Percentiles rank a stretch among this genome's conserved stretches.
phyloP scores from a whole-genome alignment of 2,329 filamentous ascomycete genomes.

The Thielaviopsis musarum region DNA sequence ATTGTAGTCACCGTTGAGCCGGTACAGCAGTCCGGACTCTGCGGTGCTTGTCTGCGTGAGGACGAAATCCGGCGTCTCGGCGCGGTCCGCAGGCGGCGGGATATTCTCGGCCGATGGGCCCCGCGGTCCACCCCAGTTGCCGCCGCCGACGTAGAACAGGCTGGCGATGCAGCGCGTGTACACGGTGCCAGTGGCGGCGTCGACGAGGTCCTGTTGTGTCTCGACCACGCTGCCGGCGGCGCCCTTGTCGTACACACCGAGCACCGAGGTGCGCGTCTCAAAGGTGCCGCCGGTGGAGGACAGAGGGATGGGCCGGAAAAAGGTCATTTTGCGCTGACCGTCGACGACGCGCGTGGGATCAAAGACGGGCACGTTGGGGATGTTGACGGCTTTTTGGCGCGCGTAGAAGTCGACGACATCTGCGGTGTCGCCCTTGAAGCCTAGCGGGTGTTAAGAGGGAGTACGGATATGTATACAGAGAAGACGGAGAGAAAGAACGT shows the following conservation, averaged over 20 bases:
- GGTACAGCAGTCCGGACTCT: conserved; percentile 62
- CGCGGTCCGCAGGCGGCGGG: conserved; percentile 55
- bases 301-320: conserved; percentile 59
- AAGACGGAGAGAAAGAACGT: conserved; percentile 18
- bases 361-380: conserved; percentile 61
- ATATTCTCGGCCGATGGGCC: conserved; percentile 66
- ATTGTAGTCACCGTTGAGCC: conserved; percentile 88
- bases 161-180: conserved; percentile 45
- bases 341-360: conserved; percentile 62
- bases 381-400: conserved; percentile 44
- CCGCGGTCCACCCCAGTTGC: conserved; percentile 76
- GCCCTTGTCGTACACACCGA: conserved; percentile 84
- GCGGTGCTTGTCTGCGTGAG: conserved; percentile 52
- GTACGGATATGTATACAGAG: conserved; percentile 4
- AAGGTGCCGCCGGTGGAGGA: conserved; percentile 56
- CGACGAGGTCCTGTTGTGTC: conserved; percentile 60
- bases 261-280: conserved; percentile 58
- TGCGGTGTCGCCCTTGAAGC: conserved; percentile 60
- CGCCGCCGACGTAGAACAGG: conserved; percentile 66
- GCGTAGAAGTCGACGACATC: conserved; percentile 80
- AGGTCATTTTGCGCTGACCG: conserved; percentile 64
- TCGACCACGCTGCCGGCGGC: conserved; percentile 69
- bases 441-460: conserved; percentile 16
- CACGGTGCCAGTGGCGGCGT: conserved; percentile 38
- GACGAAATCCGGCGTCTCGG: conserved; percentile 43